phyloP scores from a whole-genome alignment of 805 yeast species.

The Yamadazyma endophytica region DNA sequence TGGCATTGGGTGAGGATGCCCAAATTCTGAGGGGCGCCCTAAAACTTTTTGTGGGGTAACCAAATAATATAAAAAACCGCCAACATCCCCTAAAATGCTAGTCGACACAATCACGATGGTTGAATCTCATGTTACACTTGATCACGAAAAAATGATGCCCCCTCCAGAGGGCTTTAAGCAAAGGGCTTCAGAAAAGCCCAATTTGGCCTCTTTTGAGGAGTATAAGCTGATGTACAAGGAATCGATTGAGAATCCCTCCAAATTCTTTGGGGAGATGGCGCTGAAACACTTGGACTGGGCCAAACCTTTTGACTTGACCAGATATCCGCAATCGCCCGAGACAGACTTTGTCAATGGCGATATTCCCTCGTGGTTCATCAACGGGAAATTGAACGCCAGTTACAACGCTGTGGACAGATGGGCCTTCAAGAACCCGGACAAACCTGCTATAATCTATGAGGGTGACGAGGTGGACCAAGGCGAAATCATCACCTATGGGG shows the following conservation, averaged over 20 bases:
- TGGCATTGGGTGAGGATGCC: too few species aligned
- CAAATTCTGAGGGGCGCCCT: too few species aligned
- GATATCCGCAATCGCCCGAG: constrained; percentile 43
- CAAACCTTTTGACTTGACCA: constrained; percentile 44
- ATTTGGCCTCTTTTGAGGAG: constrained; percentile 45
- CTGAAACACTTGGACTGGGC: constrained; percentile 48
- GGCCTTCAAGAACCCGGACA: constrained; percentile 82
- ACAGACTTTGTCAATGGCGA: constrained; percentile 62
- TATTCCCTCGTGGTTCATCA: constrained; percentile 83
- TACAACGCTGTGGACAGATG: constrained; percentile 96
- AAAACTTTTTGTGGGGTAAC: not conserved
- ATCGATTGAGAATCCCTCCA: constrained; percentile 52
- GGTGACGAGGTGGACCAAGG: constrained; percentile 86
- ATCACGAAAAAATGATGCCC: constrained; percentile 24
- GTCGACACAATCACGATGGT: constrained; percentile 7
- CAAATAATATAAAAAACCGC: not conserved
- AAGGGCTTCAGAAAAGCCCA: constrained; percentile 45
- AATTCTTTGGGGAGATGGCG: constrained; percentile 55
- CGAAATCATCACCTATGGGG: constrained; percentile 75
- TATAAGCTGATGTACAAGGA: constrained; percentile 50
- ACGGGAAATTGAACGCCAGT: constrained; percentile 89
- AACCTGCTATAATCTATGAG: constrained; percentile 82
- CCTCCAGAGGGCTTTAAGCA: constrained; percentile 40
- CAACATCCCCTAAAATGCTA: not conserved
- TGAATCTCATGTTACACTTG: constrained; percentile 25